Conservation (phyloP, 495 filamentous ascomycete species). For the Chlorociboria aeruginascens region DNA sequence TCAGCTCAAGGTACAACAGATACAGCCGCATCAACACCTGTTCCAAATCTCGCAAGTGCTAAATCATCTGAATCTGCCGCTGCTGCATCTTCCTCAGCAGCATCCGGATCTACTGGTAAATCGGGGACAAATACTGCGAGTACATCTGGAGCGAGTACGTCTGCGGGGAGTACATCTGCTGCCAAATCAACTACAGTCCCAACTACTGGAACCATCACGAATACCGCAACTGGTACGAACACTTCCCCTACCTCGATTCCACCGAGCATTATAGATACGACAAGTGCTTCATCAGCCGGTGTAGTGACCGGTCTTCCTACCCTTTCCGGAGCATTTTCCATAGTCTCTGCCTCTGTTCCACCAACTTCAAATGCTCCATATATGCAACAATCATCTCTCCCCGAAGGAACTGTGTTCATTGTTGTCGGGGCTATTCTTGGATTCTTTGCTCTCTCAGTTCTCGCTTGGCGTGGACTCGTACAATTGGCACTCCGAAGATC, state of each 20-base stretch:
- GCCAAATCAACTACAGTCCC: conserved; percentile 17
- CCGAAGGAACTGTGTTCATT: conserved; percentile 95
- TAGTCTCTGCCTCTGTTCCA: conserved; percentile 53
- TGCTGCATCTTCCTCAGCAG: not conserved
- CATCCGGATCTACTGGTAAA: not conserved
- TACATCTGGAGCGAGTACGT: not conserved
- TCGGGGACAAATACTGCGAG: not conserved
- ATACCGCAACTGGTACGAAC: conserved; percentile 7
- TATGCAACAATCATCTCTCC: conserved; percentile 84
- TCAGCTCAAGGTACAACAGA: not conserved
- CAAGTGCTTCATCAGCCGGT: conserved; percentile 10
- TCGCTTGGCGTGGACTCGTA: conserved; percentile 80
- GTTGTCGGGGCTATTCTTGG: conserved; percentile 80
- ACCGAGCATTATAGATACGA: conserved; percentile 13
- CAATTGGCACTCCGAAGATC: conserved; percentile 89
- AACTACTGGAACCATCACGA: conserved; percentile 19
- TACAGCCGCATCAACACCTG: not conserved
- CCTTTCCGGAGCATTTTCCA: conserved; percentile 14
- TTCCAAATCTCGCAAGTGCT: not conserved
- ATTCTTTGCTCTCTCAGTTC: conserved; percentile 63
- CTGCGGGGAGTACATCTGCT: not conserved
- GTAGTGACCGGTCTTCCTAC: conserved; percentile 21
- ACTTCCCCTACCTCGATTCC: too few species aligned
- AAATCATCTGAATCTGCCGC: not conserved
- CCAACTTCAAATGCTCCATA: conserved; percentile 79